A percentile compares a stretch with the other conserved stretches of the same genome.
phyloP scores from a whole-genome alignment of 208 protist species.

The Trypanosoma caninum region DNA sequence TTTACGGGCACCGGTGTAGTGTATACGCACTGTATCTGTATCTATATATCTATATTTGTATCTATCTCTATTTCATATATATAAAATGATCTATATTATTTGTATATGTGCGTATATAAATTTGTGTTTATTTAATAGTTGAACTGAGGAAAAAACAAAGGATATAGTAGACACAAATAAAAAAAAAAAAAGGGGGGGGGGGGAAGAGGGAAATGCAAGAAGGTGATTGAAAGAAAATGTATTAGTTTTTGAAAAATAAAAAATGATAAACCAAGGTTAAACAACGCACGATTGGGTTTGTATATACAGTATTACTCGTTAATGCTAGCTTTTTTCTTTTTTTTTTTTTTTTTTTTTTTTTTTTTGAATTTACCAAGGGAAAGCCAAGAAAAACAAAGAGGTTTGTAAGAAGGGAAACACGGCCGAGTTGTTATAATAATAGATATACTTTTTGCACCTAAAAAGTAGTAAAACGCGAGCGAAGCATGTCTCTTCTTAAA shows the following conservation, averaged over 20 bases:
- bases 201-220: neutral
- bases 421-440: neutral
- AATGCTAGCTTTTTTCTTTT: conserved; percentile 13
- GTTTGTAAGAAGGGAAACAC: neutral
- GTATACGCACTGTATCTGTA: too few relatives aligned
- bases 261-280: too few relatives aligned
- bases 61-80: too few relatives aligned
- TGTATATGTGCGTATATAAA: too few relatives aligned
- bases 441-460: conserved; percentile 3
- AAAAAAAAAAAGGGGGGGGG: neutral
- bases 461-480: conserved; percentile 9
- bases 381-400: neutral
- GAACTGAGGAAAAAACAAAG: neutral
- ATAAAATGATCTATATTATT: too few relatives aligned
- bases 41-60: too few relatives aligned
- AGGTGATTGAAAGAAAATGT: neutral
- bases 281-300: too few relatives aligned
- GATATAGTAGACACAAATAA: neutral
- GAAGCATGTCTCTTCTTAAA: conserved; percentile 26
- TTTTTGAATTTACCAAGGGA: conserved; percentile 3
- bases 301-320: neutral
- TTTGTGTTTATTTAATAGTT: conserved; percentile 3
- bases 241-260: neutral
- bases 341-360: conserved; percentile 23
- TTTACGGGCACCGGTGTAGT: too few relatives aligned